Evolutionary conservation across 2,329 filamentous ascomycete species (phyloP).

Genomic region (Hortaea werneckii): DNA sequence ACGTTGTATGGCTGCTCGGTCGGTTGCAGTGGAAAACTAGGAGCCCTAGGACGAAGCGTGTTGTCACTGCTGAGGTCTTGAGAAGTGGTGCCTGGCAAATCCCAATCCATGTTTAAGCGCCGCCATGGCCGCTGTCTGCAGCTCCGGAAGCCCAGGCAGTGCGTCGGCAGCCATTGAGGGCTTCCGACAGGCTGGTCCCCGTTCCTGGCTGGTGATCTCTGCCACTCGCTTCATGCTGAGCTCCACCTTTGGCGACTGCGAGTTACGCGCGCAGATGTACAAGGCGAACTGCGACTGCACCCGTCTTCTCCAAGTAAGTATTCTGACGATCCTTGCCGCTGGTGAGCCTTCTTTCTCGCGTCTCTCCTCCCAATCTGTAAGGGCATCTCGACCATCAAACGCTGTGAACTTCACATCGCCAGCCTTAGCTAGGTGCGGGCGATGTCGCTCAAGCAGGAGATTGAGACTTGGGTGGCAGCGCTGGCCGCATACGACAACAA

Average conservation of each 20-base stretch:
- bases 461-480: slow-evolving; percentile 94
- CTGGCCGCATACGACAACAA: slow-evolving; percentile 91
- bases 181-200: slow-evolving; percentile 3
- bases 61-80: too few relatives aligned
- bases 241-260: slow-evolving; percentile 12
- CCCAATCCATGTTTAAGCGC: background rate
- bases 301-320: too few relatives aligned
- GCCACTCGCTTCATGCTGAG: background rate
- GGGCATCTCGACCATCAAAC: too few relatives aligned
- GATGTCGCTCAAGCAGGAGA: slow-evolving; percentile 61
- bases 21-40: too few relatives aligned
- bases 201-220: background rate
- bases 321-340: too few relatives aligned
- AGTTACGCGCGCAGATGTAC: slow-evolving; percentile 16
- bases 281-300: too few relatives aligned
- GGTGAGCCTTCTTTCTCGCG: too few relatives aligned
- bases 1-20: too few relatives aligned
- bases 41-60: too few relatives aligned
- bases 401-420: too few relatives aligned
- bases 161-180: background rate
- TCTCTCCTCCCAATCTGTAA: too few relatives aligned
- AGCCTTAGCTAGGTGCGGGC: too few relatives aligned
- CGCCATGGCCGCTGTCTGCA: background rate
- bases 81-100: background rate
- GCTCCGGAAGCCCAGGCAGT: background rate